Conservation (phyloP, 2,329 filamentous ascomycete species). For the Aspergillus cejpii region DNA sequence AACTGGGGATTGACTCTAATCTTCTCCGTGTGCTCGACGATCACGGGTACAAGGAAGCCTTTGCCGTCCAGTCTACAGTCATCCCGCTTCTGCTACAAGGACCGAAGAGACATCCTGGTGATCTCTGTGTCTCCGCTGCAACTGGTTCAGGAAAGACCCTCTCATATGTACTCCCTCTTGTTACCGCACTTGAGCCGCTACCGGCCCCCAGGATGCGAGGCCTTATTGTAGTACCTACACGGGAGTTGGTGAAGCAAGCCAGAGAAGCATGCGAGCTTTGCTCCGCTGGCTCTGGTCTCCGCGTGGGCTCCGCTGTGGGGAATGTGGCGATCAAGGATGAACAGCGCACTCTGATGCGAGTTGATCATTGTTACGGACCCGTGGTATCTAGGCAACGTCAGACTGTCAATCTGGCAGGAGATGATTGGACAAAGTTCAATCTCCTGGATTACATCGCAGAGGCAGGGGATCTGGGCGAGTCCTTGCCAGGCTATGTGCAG, state of each 20-base stretch:
- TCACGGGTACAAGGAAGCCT: conserved; percentile 64
- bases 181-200: conserved; percentile 64
- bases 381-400: conserved; percentile 48
- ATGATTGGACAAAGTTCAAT: conserved; percentile 45
- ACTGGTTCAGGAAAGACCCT: conserved; percentile 95
- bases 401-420: conserved; percentile 37
- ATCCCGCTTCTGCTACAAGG: conserved; percentile 71
- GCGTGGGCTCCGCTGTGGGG: conserved; percentile 75
- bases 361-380: conserved; percentile 63
- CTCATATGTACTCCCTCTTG: conserved; percentile 79
- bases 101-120: conserved; percentile 57
- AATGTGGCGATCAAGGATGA: conserved; percentile 66
- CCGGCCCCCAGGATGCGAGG: conserved; percentile 63
- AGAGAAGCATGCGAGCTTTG: conserved; percentile 71
- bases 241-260: conserved; percentile 83
- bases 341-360: conserved; percentile 55
- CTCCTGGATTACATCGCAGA: conserved; percentile 42
- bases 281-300: conserved; percentile 62
- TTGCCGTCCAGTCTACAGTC: conserved; percentile 72
- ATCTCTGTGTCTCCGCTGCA: conserved; percentile 83
- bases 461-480: conserved; percentile 33
- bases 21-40: conserved; percentile 57
- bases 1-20: conserved; percentile 57
- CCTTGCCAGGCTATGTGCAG: conserved; percentile 57
- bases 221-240: conserved; percentile 80